phyloP scores from a whole-genome alignment of 805 yeast species.

The Debaryomyces hansenii region DNA sequence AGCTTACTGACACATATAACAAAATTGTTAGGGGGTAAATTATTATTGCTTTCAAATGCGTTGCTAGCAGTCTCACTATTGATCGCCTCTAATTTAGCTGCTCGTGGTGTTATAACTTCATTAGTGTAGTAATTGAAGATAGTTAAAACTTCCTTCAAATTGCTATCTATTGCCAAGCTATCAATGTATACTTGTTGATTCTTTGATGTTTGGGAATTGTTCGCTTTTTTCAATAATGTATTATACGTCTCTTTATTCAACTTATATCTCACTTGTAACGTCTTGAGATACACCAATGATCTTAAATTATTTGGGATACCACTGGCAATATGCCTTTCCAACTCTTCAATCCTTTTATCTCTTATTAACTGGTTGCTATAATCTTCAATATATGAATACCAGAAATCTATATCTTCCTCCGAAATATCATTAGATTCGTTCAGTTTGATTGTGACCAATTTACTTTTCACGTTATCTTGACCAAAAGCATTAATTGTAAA shows the following conservation, averaged over 20 bases:
- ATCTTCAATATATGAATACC: constrained; percentile 18
- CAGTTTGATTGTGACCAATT: constrained; percentile 3
- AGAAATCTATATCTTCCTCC: constrained; percentile 12
- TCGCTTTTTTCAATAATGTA: constrained; percentile 28
- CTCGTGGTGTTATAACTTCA: constrained; percentile 15
- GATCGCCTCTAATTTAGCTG: constrained; percentile 12
- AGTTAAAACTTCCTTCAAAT: constrained; percentile 23
- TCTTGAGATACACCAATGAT: constrained; percentile 31
- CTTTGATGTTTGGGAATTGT: constrained; percentile 4
- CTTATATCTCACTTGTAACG: constrained; percentile 28
- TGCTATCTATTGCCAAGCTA: constrained; percentile 14
- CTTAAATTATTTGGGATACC: constrained; percentile 35
- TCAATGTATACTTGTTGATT: constrained; percentile 15
- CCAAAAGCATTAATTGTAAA: constrained; percentile 12
- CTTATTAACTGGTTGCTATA: constrained; percentile 12
- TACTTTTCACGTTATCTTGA: constrained; percentile 8
- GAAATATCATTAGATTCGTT: background rate
- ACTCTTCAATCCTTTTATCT: constrained; percentile 4
- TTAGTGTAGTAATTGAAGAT: constrained; percentile 32
- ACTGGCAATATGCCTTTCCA: constrained; percentile 21
- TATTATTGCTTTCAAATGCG: constrained; percentile 4
- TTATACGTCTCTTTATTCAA: constrained; percentile 31
- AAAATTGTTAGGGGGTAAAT: constrained; percentile 19
- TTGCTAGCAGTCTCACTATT: constrained; percentile 7
- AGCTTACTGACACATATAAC: constrained; percentile 19